A percentile compares a stretch with the other conserved stretches of the same genome.
Evolutionary conservation across 768 basidiomycete species (phyloP).

Genomic region (Leccinum subgranulosum): DNA sequence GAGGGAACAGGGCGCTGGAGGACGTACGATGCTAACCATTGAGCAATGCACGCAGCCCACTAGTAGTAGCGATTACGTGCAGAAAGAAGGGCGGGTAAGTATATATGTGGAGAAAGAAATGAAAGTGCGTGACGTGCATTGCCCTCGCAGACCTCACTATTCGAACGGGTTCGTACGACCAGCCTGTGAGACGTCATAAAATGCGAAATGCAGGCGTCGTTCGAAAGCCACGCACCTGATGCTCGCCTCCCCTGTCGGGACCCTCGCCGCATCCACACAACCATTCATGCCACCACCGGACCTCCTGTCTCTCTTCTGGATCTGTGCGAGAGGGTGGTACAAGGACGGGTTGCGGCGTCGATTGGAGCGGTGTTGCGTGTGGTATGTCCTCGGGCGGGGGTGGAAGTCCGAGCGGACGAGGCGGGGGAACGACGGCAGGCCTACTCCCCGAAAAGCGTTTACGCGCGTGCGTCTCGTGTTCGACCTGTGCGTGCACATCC

Average conservation of each 20-base stretch:
- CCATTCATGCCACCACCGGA: constrained; percentile 86
- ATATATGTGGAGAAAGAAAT: constrained; percentile 7
- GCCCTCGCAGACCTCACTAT: constrained; percentile 16
- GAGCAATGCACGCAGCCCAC: background rate
- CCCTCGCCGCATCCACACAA: constrained; percentile 77
- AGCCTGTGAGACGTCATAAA: constrained; percentile 42
- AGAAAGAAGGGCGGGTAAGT: constrained; percentile 1
- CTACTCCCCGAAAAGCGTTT: constrained; percentile 2
- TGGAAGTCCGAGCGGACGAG: constrained; percentile 60
- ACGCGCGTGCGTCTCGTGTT: background rate
- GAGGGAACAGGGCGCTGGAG: background rate
- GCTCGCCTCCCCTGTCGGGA: constrained; percentile 66
- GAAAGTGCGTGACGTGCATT: background rate
- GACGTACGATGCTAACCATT: background rate
- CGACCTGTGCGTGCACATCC: constrained; percentile 30
- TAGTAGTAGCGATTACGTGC: constrained; percentile 9
- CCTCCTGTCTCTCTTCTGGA: constrained; percentile 33
- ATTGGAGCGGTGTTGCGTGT: constrained; percentile 33
- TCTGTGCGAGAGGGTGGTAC: constrained; percentile 23
- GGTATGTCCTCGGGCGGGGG: constrained; percentile 39
- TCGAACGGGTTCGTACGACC: constrained; percentile 69
- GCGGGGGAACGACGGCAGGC: constrained; percentile 37
- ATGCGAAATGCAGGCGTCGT: background rate
- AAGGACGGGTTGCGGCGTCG: constrained; percentile 31
- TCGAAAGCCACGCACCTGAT: constrained; percentile 50